These are phyloP conservation scores for Boletus barrowsii DNA, from an alignment of 768 basidiomycete genomes.

Conservation along the genomic window DNA sequence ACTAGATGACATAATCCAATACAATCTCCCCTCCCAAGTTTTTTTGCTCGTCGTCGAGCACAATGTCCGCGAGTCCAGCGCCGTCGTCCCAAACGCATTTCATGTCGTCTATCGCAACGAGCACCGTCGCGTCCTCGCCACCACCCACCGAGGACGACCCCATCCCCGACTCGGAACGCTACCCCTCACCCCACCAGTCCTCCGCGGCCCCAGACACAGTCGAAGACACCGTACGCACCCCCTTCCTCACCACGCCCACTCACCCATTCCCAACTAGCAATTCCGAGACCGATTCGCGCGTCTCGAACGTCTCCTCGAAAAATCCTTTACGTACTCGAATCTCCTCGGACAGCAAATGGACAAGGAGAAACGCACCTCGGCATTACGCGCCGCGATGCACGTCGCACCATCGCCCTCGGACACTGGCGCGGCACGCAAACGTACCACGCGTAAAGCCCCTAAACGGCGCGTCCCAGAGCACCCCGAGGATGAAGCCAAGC, in stretches of 20 bases:
- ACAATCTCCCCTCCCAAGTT: background rate
- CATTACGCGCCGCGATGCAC: slow-evolving; percentile 28
- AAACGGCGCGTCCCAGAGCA: slow-evolving; percentile 12
- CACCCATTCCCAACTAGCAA: slow-evolving; percentile 35
- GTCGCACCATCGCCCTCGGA: slow-evolving; percentile 7
- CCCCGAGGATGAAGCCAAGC: slow-evolving; percentile 15
- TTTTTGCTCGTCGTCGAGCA: background rate
- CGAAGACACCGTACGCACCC: slow-evolving; percentile 21
- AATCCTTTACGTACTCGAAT: slow-evolving; percentile 71
- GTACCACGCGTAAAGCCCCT: slow-evolving; percentile 4
- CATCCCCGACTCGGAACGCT: background rate
- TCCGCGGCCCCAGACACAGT: slow-evolving; percentile 4
- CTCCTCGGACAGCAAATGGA: slow-evolving; percentile 77
- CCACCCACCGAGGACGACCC: slow-evolving; percentile 16
- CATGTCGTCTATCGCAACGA: slow-evolving; percentile 22
- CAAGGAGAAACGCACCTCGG: slow-evolving; percentile 39
- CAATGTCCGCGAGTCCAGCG: slow-evolving; percentile 23
- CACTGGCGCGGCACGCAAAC: slow-evolving; percentile 8
- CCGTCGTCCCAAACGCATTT: slow-evolving; percentile 9
- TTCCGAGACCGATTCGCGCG: slow-evolving; percentile 47
- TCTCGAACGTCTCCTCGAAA: slow-evolving; percentile 68
- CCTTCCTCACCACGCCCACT: background rate
- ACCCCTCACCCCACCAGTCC: slow-evolving; percentile 9
- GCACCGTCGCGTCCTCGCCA: slow-evolving; percentile 29
- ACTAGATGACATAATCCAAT: slow-evolving; percentile 25